Base-by-base conservation (phyloP, 768 basidiomycete genomes). In the Polyporus arcularius region DNA sequence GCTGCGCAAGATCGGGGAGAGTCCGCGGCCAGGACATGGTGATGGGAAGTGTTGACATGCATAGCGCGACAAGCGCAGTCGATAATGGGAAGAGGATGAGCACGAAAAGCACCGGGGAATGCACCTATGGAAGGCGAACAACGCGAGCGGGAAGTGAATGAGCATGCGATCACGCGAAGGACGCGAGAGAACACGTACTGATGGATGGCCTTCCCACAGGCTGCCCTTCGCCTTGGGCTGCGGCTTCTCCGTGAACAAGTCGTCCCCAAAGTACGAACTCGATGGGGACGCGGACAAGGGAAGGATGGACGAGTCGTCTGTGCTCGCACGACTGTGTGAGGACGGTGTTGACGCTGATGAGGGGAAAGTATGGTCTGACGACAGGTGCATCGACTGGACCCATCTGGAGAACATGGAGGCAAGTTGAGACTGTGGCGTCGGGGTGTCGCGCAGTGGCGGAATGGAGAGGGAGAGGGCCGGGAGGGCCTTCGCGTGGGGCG, bases 1-100 rank as follows among this genome's bases (percentile, higher is more conserved):
- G 78, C 68, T 85, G 82, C 12, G 89, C 87, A 48, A 93, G 81
- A 67, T 94, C 92, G 21, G 86, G 73, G 32, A 92, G 74, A 21
- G 87, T 92, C 55, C 81, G 83, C 14, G 92, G 92, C 89, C 90
- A 90, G 16, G 86, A 75, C 65, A 87, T 78, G 56, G 89, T 85
- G 65, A 92, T 86, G 53, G 91, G 89, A 6, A 93, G 73, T 6
- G 87, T 76, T 53, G 76, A 77, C 50, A 83, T 76, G 35, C 73
- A 73, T 55, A 79, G 62, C 41, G 84, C 70, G 41, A 84, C 75
- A 7, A 83, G 55, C 16, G 71, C 73, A 11, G 90, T 88, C 15
- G 89, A 87, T n/a, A 93, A 78, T 68, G 82, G 85, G 67, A 89
- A 84, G 45, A 88, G 72, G 40, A 88, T 82, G 57, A 92, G 75